phyloP scores from a whole-genome alignment of 139 green algal genomes.

The Zygnema cylindricum region DNA sequence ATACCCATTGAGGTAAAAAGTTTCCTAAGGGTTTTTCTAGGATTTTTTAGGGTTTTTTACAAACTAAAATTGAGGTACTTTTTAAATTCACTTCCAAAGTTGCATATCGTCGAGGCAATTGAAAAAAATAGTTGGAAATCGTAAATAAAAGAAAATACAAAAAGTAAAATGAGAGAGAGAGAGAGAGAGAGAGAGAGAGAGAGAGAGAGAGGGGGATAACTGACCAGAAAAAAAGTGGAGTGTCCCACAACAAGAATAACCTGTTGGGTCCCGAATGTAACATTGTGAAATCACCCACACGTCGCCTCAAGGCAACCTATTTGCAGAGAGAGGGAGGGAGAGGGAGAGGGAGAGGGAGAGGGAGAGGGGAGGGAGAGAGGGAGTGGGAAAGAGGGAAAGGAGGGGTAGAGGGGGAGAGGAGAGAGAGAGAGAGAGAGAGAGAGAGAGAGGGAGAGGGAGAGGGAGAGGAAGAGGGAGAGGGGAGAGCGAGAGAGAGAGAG shows the following conservation, averaged over 20 bases:
- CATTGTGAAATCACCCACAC: too few relatives aligned
- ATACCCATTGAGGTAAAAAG: background rate
- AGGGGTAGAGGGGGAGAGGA: background rate
- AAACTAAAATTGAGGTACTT: slow-evolving; percentile 17
- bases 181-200: background rate
- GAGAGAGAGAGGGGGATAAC: background rate
- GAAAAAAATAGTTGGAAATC: background rate
- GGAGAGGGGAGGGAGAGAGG: too few relatives aligned
- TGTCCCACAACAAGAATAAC: background rate
- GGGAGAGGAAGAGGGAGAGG: background rate
- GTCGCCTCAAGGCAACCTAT: background rate
- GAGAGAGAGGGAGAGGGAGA: background rate
- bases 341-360: background rate
- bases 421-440: background rate
- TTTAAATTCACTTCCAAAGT: background rate
- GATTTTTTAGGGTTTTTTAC: too few relatives aligned
- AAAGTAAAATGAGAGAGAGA: background rate
- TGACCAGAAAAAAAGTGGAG: background rate
- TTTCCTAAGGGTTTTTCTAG: background rate
- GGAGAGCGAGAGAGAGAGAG: background rate
- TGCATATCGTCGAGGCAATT: background rate
- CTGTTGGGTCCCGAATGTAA: background rate
- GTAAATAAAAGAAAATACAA: background rate
- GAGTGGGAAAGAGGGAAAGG: background rate
- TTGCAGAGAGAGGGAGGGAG: background rate